Conservation (phyloP, 768 basidiomycete genomes). For the Boletus tomentosulus region DNA sequence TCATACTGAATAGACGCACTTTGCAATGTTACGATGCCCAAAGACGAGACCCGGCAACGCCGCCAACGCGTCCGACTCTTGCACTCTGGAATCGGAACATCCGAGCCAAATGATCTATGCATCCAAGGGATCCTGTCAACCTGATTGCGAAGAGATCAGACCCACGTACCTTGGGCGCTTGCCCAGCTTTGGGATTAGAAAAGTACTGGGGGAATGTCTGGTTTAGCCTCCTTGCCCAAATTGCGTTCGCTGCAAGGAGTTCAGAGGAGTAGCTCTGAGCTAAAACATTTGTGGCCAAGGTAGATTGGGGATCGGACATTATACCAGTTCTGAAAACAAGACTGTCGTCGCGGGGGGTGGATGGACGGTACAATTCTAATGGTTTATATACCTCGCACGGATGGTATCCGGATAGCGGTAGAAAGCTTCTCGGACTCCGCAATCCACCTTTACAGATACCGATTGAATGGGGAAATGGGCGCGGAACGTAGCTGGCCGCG, state of each 20-base stretch:
- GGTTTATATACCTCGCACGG: neutral
- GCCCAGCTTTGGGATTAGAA: conserved; percentile 4
- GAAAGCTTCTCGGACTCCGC: neutral
- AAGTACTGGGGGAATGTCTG: conserved; percentile 23
- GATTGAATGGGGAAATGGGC: neutral
- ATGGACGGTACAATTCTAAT: neutral
- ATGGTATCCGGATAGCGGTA: neutral
- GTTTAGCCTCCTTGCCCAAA: conserved; percentile 21
- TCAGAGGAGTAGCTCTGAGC: neutral
- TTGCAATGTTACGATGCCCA: neutral
- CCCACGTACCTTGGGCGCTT: conserved; percentile 18
- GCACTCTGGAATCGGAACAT: neutral
- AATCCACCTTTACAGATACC: neutral
- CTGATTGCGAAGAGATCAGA: neutral
- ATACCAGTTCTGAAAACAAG: neutral
- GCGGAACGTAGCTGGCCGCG: neutral
- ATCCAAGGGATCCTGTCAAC: neutral
- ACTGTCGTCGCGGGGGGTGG: neutral
- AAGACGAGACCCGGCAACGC: neutral
- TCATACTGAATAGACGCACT: neutral
- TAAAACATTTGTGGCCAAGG: neutral
- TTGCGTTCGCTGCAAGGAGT: conserved; percentile 10
- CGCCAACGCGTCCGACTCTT: neutral
- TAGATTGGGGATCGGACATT: neutral
- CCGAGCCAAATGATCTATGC: neutral